A percentile compares a stretch with the other conserved stretches of the same genome.
Conservation (phyloP, 2,329 filamentous ascomycete species). For the Pezicula rhizophila region DNA sequence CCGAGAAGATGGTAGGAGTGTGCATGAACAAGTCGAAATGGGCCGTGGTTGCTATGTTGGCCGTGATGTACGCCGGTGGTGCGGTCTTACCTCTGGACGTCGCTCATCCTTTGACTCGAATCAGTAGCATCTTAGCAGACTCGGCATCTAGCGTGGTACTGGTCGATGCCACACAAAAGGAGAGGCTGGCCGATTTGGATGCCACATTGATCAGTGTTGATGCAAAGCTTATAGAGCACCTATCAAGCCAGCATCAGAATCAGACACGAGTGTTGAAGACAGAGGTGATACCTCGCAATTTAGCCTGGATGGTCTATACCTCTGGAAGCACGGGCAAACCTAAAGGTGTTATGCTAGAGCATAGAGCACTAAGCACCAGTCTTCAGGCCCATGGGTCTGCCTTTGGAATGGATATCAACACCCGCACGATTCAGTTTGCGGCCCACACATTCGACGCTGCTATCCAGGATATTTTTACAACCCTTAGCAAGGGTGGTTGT, state of each 20-base stretch:
- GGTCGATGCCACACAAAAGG: background rate
- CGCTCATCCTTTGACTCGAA: slow-evolving; percentile 1
- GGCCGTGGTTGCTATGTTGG: slow-evolving; percentile 16
- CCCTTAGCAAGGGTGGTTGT: slow-evolving; percentile 10
- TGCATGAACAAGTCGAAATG: slow-evolving; percentile 18
- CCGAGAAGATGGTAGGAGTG: slow-evolving; percentile 9
- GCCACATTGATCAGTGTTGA: background rate
- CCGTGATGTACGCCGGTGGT: slow-evolving; percentile 15
- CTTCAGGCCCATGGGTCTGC: slow-evolving; percentile 4
- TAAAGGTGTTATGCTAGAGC: slow-evolving; percentile 12
- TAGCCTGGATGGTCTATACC: slow-evolving; percentile 11
- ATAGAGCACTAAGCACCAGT: slow-evolving; percentile 6
- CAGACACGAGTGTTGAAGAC: background rate
- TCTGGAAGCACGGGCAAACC: slow-evolving; percentile 12
- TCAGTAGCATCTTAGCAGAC: background rate
- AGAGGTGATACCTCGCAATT: slow-evolving; percentile 4
- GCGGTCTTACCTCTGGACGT: slow-evolving; percentile 19
- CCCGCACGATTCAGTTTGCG: slow-evolving; percentile 12
- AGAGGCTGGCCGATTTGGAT: background rate
- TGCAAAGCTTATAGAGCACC: background rate
- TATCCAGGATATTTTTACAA: slow-evolving; percentile 11
- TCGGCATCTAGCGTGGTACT: background rate
- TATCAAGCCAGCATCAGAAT: background rate
- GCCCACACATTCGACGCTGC: slow-evolving; percentile 11
- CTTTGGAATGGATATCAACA: slow-evolving; percentile 3